Evolutionary conservation across 2,329 filamentous ascomycete species (phyloP).

Genomic region (Trichoderma sp.): DNA sequence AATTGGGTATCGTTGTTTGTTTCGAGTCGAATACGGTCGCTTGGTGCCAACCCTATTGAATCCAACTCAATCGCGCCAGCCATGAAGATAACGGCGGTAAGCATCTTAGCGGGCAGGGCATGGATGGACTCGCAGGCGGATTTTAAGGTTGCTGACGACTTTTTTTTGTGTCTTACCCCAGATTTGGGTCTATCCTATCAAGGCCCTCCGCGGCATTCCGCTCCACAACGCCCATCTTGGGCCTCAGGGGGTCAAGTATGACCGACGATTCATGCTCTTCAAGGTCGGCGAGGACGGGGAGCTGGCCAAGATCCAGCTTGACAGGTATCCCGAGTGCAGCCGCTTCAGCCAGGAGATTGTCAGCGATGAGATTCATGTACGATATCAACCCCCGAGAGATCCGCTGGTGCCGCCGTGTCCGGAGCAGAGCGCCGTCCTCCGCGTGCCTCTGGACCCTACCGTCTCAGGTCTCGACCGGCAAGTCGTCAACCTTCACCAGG

Average conservation of each 20-base stretch:
- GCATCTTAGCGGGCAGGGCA: not conserved
- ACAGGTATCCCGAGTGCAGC: conserved; percentile 54
- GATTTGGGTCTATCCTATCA: conserved; percentile 72
- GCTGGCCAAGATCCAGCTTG: conserved; percentile 58
- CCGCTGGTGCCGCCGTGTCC: conserved; percentile 39
- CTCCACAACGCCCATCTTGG: conserved; percentile 53
- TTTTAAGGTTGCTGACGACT: not conserved
- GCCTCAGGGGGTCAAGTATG: conserved; percentile 60
- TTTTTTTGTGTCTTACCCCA: conserved; percentile 18
- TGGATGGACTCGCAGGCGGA: not conserved
- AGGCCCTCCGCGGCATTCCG: conserved; percentile 62
- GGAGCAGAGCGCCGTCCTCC: conserved; percentile 41
- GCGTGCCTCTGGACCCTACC: conserved; percentile 56
- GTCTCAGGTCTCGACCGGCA: conserved; percentile 44
- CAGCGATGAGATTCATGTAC: conserved; percentile 39
- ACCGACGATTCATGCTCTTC: conserved; percentile 69
- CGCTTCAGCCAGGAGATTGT: conserved; percentile 61
- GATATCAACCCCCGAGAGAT: conserved; percentile 39
- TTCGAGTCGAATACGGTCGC: not conserved
- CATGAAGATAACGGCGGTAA: conserved; percentile 35
- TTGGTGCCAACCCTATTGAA: not conserved
- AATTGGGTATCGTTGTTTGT: not conserved
- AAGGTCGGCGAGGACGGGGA: conserved; percentile 43
- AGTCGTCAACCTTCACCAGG: conserved; percentile 57
- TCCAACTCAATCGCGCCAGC: not conserved